Conservation (phyloP, 306 rosid species). For the Cicer chorassanicum region DNA sequence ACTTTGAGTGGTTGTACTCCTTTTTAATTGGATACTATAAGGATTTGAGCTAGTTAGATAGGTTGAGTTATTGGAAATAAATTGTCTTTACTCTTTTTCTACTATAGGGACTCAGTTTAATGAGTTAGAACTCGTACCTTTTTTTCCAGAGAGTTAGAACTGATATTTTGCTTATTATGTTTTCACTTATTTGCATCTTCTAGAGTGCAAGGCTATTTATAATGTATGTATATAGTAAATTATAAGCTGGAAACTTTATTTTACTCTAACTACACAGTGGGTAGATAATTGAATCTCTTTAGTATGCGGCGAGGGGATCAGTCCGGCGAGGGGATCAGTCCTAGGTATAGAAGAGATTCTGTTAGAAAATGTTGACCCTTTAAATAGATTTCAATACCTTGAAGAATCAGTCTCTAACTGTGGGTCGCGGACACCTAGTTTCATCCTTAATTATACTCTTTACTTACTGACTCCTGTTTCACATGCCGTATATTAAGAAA, state of each 20-base stretch:
- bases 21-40: background rate
- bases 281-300: background rate
- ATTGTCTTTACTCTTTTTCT: slow-evolving; percentile 9
- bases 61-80: background rate
- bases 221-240: background rate
- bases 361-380: background rate
- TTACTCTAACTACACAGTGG: background rate
- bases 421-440: background rate
- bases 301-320: background rate
- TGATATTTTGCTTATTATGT: background rate
- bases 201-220: background rate
- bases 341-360: background rate
- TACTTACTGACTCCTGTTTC: background rate
- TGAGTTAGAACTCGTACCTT: background rate
- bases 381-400: background rate
- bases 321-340: background rate
- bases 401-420: background rate
- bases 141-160: too few species aligned
- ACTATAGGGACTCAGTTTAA: background rate
- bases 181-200: slow-evolving; percentile 1
- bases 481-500: background rate
- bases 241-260: background rate
- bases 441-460: background rate
- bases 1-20: slow-evolving; percentile 8
- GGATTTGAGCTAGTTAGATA: slow-evolving; percentile 17